These are phyloP conservation scores for Eragrostis nindensis DNA, from an alignment of 176 grass and related monocot species.

Conservation along the genomic window DNA sequence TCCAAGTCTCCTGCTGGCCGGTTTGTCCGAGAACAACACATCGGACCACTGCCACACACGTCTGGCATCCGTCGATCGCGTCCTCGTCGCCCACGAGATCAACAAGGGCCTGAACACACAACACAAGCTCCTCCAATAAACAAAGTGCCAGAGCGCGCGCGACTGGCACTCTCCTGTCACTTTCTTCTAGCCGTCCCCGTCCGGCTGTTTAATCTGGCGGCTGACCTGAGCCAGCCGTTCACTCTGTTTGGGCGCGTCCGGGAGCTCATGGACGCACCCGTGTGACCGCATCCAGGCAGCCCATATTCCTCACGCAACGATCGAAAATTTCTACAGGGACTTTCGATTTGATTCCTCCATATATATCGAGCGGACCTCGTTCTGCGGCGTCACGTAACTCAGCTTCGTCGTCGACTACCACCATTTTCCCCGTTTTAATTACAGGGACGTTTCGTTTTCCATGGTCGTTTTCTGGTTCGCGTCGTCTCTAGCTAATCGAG, in stretches of 20 bases:
- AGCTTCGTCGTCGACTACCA: neutral
- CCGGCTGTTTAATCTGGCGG: no score
- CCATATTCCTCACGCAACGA: conserved; percentile 14
- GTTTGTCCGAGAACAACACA: neutral
- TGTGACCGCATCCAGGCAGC: neutral
- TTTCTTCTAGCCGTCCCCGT: no score
- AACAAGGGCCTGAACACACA: no score
- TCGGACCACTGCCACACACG: no score
- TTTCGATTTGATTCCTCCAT: neutral
- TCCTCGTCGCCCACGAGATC: neutral
- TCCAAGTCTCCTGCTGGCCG: neutral
- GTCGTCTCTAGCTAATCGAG: no score
- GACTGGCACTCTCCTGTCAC: no score
- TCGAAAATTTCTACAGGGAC: neutral
- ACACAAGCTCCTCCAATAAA: no score
- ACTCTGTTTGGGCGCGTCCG: no score
- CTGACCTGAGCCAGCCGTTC: no score
- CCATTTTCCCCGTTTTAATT: neutral
- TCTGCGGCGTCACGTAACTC: neutral
- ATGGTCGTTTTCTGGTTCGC: conserved; percentile 28
- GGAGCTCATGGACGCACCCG: neutral
- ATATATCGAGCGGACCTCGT: neutral
- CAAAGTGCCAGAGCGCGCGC: no score
- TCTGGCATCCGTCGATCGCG: neutral
- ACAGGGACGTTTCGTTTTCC: neutral